Evolutionary conservation across 352 stramenopile species (phyloP), one percentile per base, ranked within the genome.

Genomic region (Saprolegnia parasitica): DNA sequence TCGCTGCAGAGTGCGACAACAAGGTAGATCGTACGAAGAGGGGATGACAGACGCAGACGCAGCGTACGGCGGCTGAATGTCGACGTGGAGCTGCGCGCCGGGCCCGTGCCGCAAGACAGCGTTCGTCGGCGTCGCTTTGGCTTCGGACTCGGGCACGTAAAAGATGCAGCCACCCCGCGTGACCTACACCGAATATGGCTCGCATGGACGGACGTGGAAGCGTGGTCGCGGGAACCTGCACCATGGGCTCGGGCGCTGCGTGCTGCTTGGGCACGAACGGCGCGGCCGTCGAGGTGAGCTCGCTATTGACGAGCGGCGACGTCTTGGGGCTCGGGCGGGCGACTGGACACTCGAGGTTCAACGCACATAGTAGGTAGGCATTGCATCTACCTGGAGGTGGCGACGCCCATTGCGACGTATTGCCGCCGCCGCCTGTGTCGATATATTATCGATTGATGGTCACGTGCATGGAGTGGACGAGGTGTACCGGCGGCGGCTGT

Each of bases 151-250:
- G 18, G 63, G 63, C 10, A 70, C 63, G 54, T 62, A 70, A 42
- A 62, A 70, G 49, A 70, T 62, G 54, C 63, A 70, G 18, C 63
- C 63, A 5, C 63, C 63, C 21, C 47, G 63, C 29, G 63, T 62
- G 0, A 70, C 63, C 63, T 70, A 18, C 4, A 20, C 16, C n/a
- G n/a, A n/a, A n/a, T n/a, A 57, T 63, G 32, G 6, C 15, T 52
- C 16, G 29, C 10, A 65, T 52, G 40, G 6, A 20, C 10, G 20
- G 13, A 66, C n/a, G 56, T 24, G 24, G 49, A 18, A 6, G 8
- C 15, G 29, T 15, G 0, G n/a, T 24, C 24, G 21, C 65, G n/a
- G 3, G 20, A 58, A 70, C 63, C 23, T 70, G 63, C n/a, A 70
- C 63, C 15, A 70, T 24, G 21, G 62, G 62, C 13, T 68, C 62